A percentile compares a stretch with the other conserved stretches of the same genome.
These are phyloP conservation scores for Seminavis robusta DNA, from an alignment of 108 stramenopile species.

Conservation along the genomic window DNA sequence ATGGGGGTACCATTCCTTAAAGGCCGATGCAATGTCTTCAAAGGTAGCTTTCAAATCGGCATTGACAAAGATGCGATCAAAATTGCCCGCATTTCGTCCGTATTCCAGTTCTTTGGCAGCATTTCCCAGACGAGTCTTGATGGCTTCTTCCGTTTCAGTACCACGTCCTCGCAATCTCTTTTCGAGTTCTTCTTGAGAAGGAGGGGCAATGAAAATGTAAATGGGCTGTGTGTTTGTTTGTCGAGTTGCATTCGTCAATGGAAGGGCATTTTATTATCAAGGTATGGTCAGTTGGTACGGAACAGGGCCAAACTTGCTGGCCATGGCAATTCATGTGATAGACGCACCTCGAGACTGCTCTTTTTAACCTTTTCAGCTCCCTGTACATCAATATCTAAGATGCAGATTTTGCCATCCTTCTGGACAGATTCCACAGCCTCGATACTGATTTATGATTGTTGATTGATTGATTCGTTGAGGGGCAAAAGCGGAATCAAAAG, in stretches of 20 bases:
- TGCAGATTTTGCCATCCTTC: slow-evolving; percentile 78
- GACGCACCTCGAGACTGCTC: slow-evolving; percentile 30
- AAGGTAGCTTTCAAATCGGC: slow-evolving; percentile 57
- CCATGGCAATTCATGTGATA: too few relatives aligned
- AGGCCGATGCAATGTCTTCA: slow-evolving; percentile 48
- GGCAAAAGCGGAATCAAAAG: neutral
- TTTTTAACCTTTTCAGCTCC: slow-evolving; percentile 71
- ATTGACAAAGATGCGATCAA: slow-evolving; percentile 65
- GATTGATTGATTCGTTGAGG: neutral
- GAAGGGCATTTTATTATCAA: too few relatives aligned
- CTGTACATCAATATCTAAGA: slow-evolving; percentile 93
- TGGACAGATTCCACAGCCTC: slow-evolving; percentile 81
- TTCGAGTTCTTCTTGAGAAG: slow-evolving; percentile 87
- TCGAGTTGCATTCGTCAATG: too few relatives aligned
- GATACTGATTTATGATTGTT: too few relatives aligned
- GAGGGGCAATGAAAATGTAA: slow-evolving; percentile 90
- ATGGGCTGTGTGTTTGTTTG: too few relatives aligned
- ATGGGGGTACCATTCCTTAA: slow-evolving; percentile 72
- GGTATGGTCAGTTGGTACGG: too few relatives aligned
- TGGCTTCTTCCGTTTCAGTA: slow-evolving; percentile 87
- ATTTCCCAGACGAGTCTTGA: slow-evolving; percentile 75
- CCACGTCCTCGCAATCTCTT: slow-evolving; percentile 81
- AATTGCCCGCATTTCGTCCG: slow-evolving; percentile 61
- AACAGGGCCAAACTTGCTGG: too few relatives aligned
- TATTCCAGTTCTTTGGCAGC: slow-evolving; percentile 91